Conservation (phyloP, 2,329 filamentous ascomycete species). For the Aspergillus ustus region DNA sequence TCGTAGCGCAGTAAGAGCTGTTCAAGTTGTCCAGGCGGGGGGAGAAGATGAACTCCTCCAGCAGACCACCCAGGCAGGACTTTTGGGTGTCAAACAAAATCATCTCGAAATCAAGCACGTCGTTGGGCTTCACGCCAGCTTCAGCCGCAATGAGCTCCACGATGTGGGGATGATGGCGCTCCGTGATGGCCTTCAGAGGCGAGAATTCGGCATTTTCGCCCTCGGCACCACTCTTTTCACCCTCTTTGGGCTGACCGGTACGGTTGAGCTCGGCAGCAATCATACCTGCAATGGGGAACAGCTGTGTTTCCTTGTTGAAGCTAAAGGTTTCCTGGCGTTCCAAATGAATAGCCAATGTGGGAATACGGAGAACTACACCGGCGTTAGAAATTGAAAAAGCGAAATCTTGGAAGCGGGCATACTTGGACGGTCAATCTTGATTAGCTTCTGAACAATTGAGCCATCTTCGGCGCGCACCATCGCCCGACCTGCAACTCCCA, state of each 20-base stretch:
- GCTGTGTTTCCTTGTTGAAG: conserved; percentile 95
- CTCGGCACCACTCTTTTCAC: conserved; percentile 11
- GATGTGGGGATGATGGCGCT: conserved; percentile 87
- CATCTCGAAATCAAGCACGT: conserved; percentile 91
- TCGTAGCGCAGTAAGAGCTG: conserved; percentile 92
- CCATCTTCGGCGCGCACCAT: conserved; percentile 77
- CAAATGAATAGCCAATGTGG: conserved; percentile 91
- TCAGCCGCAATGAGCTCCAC: conserved; percentile 83
- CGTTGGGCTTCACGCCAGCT: conserved; percentile 69
- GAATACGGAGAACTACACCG: conserved; percentile 74
- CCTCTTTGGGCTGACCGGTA: conserved; percentile 54
- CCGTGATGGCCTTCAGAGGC: conserved; percentile 75
- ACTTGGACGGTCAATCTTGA: conserved; percentile 86
- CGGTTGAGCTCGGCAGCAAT: conserved; percentile 87
- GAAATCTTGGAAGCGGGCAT: conserved; percentile 22
- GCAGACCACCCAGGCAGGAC: conserved; percentile 83
- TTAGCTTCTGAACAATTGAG: conserved; percentile 78
- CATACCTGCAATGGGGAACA: conserved; percentile 91
- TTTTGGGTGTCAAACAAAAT: conserved; percentile 97
- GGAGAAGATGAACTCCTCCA: conserved; percentile 94
- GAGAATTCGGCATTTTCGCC: conserved; percentile 64
- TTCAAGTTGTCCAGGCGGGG: conserved; percentile 93
- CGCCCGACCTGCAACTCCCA: conserved; percentile 85
- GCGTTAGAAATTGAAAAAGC: conserved; percentile 8
- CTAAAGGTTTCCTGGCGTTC: conserved; percentile 83